These are phyloP conservation scores for Leccinum imitatum DNA, from an alignment of 768 basidiomycete species.

Conservation along the genomic window DNA sequence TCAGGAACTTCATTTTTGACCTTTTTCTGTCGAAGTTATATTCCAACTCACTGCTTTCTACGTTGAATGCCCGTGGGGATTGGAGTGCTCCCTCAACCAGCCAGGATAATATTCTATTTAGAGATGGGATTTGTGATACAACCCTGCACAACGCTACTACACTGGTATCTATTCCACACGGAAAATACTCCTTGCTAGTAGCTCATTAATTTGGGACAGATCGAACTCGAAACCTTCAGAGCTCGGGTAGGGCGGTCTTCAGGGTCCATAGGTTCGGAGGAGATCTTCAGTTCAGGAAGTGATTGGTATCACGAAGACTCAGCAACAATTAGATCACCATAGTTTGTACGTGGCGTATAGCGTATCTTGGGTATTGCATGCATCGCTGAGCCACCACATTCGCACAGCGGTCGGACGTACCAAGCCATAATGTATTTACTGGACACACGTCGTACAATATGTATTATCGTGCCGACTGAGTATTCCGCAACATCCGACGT, in stretches of 20 bases:
- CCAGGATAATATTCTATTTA: slow-evolving; percentile 12
- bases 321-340: background rate
- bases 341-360: background rate
- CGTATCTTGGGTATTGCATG: background rate
- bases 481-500: background rate
- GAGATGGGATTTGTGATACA: background rate
- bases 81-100: slow-evolving; percentile 14
- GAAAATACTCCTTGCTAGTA: background rate
- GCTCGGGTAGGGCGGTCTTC: background rate
- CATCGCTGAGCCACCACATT: background rate
- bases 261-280: background rate
- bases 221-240: background rate
- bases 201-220: background rate
- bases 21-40: slow-evolving; percentile 28
- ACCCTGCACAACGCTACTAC: background rate
- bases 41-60: slow-evolving; percentile 24
- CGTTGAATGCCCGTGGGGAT: slow-evolving; percentile 23
- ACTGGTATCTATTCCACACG: slow-evolving; percentile 9
- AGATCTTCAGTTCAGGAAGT: background rate
- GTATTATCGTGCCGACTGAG: background rate
- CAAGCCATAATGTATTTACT: background rate
- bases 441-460: background rate
- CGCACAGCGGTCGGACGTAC: background rate
- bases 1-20: slow-evolving; percentile 25
- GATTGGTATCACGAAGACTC: background rate